A percentile compares a stretch with the other conserved stretches of the same genome.
Evolutionary conservation across 345 rosid genomes (phyloP).

Genomic region (Cardiospermum halicacabum): DNA sequence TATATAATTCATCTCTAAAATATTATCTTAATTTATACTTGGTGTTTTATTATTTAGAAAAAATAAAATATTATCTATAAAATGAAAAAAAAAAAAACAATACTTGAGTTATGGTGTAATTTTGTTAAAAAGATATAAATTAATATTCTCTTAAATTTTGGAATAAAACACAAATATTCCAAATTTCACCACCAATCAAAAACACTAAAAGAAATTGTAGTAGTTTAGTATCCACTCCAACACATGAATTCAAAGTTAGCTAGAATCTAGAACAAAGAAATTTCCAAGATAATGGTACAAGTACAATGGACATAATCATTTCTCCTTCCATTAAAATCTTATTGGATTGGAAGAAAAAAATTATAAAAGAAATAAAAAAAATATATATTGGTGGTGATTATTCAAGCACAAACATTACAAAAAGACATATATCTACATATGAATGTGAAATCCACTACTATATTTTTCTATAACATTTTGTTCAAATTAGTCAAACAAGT

Average conservation of each 20-base stretch:
- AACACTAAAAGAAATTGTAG: too few species aligned
- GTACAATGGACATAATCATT: slow-evolving; percentile 9
- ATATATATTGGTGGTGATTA: not conserved
- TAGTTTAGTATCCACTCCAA: not conserved
- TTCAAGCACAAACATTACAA: slow-evolving; percentile 3
- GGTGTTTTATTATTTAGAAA: too few species aligned
- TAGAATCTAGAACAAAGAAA: not conserved
- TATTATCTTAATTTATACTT: too few species aligned
- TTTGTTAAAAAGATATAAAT: too few species aligned
- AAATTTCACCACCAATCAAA: too few species aligned
- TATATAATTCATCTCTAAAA: too few species aligned
- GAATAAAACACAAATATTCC: too few species aligned
- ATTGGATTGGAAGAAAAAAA: not conserved
- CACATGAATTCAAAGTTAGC: not conserved
- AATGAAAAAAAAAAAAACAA: too few species aligned
- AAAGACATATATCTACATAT: not conserved
- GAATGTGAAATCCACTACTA: slow-evolving; percentile 13
- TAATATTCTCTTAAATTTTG: too few species aligned
- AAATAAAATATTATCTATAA: too few species aligned
- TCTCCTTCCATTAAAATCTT: not conserved
- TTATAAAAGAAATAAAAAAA: not conserved
- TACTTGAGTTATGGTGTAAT: too few species aligned
- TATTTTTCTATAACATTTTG: not conserved
- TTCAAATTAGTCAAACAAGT: not conserved
- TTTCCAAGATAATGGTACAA: not conserved